A percentile compares a stretch with the other conserved stretches of the same genome.
phyloP scores from a whole-genome alignment of 495 filamentous ascomycete genomes.

The Cairneyella variabilis region DNA sequence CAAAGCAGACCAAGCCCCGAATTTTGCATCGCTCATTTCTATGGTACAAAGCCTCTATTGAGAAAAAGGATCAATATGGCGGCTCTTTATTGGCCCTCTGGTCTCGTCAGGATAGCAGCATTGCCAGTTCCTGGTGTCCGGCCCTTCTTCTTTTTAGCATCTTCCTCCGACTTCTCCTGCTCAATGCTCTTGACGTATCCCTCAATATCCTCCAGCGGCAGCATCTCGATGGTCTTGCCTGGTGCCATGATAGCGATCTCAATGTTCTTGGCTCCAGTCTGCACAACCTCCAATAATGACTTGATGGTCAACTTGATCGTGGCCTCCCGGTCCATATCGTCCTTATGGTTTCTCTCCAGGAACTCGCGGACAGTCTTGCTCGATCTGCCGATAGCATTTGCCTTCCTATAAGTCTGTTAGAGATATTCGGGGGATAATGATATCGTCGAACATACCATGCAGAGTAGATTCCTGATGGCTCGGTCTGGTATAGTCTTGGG shows the following conservation, averaged over 20 bases:
- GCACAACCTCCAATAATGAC: slow-evolving; percentile 94
- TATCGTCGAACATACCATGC: slow-evolving; percentile 66
- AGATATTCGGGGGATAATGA: not conserved
- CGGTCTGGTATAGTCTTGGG: slow-evolving; percentile 92
- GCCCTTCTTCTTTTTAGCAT: slow-evolving; percentile 90
- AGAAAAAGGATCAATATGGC: not conserved
- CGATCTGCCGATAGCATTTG: slow-evolving; percentile 95
- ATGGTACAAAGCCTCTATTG: slow-evolving; percentile 25
- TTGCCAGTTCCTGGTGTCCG: slow-evolving; percentile 72
- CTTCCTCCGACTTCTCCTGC: slow-evolving; percentile 98
- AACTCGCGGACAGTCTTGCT: slow-evolving; percentile 99
- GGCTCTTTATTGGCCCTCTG: slow-evolving; percentile 8
- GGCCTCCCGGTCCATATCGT: slow-evolving; percentile 90
- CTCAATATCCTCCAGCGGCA: slow-evolving; percentile 93
- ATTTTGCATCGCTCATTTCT: slow-evolving; percentile 26
- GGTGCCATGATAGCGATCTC: slow-evolving; percentile 98
- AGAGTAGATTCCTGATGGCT: slow-evolving; percentile 96
- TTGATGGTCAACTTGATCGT: slow-evolving; percentile 98
- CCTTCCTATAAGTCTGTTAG: slow-evolving; percentile 67
- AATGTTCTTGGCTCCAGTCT: slow-evolving; percentile 99
- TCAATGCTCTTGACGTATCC: slow-evolving; percentile 96
- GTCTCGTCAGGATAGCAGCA: slow-evolving; percentile 70
- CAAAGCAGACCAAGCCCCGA: not conserved
- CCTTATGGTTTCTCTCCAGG: slow-evolving; percentile 95
- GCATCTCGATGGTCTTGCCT: slow-evolving; percentile 88